phyloP scores from a whole-genome alignment of 495 filamentous ascomycete genomes.

The Poronia punctata region DNA sequence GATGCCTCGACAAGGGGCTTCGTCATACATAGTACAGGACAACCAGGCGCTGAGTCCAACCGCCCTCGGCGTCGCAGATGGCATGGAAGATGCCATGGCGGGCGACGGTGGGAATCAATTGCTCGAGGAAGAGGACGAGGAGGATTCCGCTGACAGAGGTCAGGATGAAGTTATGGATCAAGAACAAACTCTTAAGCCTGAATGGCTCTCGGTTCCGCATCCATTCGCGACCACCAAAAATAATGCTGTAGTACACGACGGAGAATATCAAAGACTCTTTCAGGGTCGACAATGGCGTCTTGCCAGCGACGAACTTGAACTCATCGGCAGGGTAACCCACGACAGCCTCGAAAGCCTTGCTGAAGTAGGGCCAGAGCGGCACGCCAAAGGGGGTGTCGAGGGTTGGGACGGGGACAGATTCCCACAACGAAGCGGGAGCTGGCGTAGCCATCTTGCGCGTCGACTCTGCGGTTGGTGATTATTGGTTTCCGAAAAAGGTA shows the following conservation, averaged over 20 bases:
- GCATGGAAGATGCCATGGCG: constrained; percentile 63
- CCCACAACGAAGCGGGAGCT: constrained; percentile 48
- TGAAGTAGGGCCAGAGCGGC: constrained; percentile 90
- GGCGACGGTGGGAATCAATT: constrained; percentile 60
- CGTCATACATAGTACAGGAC: constrained; percentile 70
- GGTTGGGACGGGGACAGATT: constrained; percentile 64
- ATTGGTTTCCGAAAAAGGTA: constrained; percentile 9
- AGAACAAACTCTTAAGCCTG: constrained; percentile 62
- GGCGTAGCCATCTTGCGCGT: constrained; percentile 33
- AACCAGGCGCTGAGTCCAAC: constrained; percentile 73
- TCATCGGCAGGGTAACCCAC: constrained; percentile 66
- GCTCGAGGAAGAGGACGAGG: constrained; percentile 64
- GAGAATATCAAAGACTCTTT: constrained; percentile 57
- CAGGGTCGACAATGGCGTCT: constrained; percentile 65
- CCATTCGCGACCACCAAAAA: constrained; percentile 66
- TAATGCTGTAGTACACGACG: constrained; percentile 63
- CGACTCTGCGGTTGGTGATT: constrained; percentile 4
- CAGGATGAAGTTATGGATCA: constrained; percentile 75
- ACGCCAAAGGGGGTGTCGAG: constrained; percentile 90
- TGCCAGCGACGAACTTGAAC: constrained; percentile 59
- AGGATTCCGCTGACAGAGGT: constrained; percentile 63
- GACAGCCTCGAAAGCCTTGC: constrained; percentile 66
- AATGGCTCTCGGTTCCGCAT: constrained; percentile 65
- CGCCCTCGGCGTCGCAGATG: constrained; percentile 63
- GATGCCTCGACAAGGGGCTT: background rate